phyloP scores from a whole-genome alignment of 2,329 filamentous ascomycete species.

The Teratosphaeria viscida region DNA sequence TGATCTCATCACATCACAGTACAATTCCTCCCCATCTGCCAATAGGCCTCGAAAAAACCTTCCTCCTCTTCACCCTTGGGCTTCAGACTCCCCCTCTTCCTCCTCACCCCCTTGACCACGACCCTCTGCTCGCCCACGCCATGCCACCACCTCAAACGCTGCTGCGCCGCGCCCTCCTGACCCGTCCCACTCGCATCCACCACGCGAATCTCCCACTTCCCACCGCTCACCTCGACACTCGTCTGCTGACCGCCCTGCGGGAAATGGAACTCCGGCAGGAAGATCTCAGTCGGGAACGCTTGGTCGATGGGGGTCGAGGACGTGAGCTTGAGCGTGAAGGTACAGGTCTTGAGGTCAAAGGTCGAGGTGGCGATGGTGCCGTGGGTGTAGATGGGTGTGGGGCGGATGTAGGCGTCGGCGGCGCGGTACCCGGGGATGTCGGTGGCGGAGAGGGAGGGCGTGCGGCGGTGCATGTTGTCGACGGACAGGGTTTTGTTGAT shows the following conservation, averaged over 20 bases:
- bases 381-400: conserved; percentile 64
- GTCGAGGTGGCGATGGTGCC: conserved; percentile 61
- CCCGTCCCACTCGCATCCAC: conserved; percentile 40
- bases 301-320: conserved; percentile 51
- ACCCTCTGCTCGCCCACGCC: conserved; percentile 72
- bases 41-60: conserved; percentile 62
- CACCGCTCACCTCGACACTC: conserved; percentile 65
- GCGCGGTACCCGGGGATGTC: conserved; percentile 64
- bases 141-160: conserved; percentile 88
- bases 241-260: conserved; percentile 49
- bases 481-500: conserved; percentile 62
- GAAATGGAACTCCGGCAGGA: conserved; percentile 87
- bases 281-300: conserved; percentile 66
- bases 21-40: conserved; percentile 32
- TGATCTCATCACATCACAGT: conserved; percentile 29
- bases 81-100: conserved; percentile 36
- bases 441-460: conserved; percentile 4
- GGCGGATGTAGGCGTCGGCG: conserved; percentile 85
- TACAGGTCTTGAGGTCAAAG: conserved; percentile 73
- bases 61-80: conserved; percentile 49
- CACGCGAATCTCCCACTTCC: conserved; percentile 77
- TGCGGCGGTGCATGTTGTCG: conserved; percentile 29
- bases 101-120: conserved; percentile 62
- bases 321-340: conserved; percentile 61
- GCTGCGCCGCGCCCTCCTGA: conserved; percentile 48